Percentiles rank a stretch among this genome's conserved stretches.
These are phyloP conservation scores for Austroboletus eburneus DNA, from an alignment of 768 basidiomycete species.

Conservation along the genomic window DNA sequence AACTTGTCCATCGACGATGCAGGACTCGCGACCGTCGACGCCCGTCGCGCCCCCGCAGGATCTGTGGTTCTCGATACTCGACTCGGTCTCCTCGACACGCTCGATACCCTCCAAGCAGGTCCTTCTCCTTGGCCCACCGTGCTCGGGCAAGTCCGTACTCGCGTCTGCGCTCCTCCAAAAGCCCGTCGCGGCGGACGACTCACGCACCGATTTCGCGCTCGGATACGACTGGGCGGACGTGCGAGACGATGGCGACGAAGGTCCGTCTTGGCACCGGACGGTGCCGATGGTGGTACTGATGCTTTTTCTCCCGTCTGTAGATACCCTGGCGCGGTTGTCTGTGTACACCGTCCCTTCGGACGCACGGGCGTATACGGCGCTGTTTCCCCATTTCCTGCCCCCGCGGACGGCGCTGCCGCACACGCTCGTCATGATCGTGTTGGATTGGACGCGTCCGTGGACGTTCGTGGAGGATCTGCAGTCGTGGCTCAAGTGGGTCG, in stretches of 20 bases:
- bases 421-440: conserved; percentile 74
- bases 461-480: conserved; percentile 82
- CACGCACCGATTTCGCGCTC: conserved; percentile 72
- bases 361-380: conserved; percentile 59
- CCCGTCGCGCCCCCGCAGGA: conserved; percentile 75
- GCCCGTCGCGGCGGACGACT: conserved; percentile 46
- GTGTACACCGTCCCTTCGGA: conserved; percentile 88
- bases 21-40: conserved; percentile 55
- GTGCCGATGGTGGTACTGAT: no score
- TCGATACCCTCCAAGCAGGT: conserved; percentile 85
- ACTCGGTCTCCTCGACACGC: conserved; percentile 77
- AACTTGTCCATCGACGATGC: conserved; percentile 24
- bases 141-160: conserved; percentile 74
- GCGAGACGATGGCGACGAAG: conserved; percentile 91
- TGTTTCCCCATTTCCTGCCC: conserved; percentile 78
- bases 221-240: conserved; percentile 93
- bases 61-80: conserved; percentile 90
- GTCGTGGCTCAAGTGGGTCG: conserved; percentile 83
- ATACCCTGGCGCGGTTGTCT: conserved; percentile 84
- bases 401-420: conserved; percentile 63
- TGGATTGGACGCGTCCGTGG: conserved; percentile 97
- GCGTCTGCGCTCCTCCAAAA: conserved; percentile 71
- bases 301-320: no score
- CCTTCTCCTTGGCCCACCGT: conserved; percentile 75
- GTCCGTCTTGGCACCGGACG: no score